Evolutionary conservation across 495 filamentous ascomycete species (phyloP).

Genomic region (Clohesyomyces aquaticus): DNA sequence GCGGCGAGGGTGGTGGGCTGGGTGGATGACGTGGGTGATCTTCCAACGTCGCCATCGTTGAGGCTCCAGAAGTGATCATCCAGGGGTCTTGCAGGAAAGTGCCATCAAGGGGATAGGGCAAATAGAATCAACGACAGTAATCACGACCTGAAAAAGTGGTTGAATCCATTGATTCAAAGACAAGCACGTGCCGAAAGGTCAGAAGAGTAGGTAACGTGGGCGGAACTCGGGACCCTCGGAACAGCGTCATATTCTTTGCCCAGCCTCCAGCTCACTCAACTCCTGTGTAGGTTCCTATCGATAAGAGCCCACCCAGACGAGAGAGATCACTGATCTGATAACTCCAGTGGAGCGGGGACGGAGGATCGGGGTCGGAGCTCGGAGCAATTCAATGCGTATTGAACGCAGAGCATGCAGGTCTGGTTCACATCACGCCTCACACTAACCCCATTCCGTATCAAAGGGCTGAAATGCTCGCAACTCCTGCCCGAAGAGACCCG

Average conservation of each 20-base stretch:
- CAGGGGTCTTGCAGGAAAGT: no score
- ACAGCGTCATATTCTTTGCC: no score
- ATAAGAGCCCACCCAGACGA: no score
- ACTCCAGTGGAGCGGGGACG: not conserved
- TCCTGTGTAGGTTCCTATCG: not conserved
- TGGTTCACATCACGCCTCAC: no score
- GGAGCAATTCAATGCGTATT: not conserved
- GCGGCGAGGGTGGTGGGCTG: conserved; percentile 35
- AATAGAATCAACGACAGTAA: not conserved
- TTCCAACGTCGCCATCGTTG: not conserved
- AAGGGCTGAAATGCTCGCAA: not conserved
- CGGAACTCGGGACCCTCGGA: no score
- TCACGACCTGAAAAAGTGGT: no score
- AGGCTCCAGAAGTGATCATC: no score
- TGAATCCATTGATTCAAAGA: not conserved
- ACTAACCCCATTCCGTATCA: not conserved
- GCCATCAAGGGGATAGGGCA: no score
- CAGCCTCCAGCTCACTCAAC: no score
- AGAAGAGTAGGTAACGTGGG: no score
- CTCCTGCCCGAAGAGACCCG: not conserved
- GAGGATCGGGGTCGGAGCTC: not conserved
- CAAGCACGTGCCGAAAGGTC: no score
- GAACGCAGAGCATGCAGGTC: not conserved
- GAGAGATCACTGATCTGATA: no score
- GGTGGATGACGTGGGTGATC: conserved; percentile 18